Percentiles rank a stretch among this genome's conserved stretches.
Evolutionary conservation across 192 early-diverging fungal species (phyloP).

Genomic region (Podila clonocystis): DNA sequence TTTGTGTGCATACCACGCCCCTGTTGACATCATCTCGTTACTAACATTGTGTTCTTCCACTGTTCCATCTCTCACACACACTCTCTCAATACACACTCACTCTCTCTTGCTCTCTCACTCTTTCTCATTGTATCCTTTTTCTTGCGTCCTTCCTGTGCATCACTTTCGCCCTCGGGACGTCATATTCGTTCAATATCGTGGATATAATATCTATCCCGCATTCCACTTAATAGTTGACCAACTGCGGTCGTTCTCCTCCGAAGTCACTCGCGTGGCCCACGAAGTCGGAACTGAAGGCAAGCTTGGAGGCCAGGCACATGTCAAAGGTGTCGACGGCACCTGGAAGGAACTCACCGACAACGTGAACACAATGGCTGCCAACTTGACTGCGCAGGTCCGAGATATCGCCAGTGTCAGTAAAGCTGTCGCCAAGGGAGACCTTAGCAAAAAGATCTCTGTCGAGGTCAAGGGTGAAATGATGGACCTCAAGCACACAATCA

Average conservation of each 20-base stretch:
- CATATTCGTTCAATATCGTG: conserved; percentile 45
- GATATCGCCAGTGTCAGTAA: conserved; percentile 70
- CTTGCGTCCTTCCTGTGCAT: conserved; percentile 56
- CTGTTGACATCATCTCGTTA: neutral
- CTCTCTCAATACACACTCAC: too few relatives aligned
- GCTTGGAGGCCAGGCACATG: conserved; percentile 56
- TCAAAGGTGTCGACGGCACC: conserved; percentile 67
- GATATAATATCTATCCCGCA: conserved; percentile 49
- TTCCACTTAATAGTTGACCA: conserved; percentile 13
- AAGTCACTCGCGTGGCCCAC: conserved; percentile 69
- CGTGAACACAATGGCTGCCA: conserved; percentile 78
- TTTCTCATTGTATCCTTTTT: conserved; percentile 51
- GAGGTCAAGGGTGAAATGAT: conserved; percentile 72
- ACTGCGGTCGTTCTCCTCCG: conserved; percentile 34
- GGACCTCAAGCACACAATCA: conserved; percentile 70
- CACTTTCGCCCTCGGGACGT: conserved; percentile 52
- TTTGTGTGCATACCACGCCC: neutral
- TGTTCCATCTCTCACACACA: conserved; percentile 56
- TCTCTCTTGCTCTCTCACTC: conserved; percentile 56
- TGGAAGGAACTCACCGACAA: conserved; percentile 77
- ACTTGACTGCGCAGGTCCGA: conserved; percentile 69
- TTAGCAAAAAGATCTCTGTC: conserved; percentile 64
- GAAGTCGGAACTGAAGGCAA: conserved; percentile 72
- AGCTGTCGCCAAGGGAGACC: conserved; percentile 71
- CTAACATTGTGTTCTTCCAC: conserved; percentile 45